Conservation (phyloP, 73 alveolate genomes). For the Paramecium biaurelia region DNA sequence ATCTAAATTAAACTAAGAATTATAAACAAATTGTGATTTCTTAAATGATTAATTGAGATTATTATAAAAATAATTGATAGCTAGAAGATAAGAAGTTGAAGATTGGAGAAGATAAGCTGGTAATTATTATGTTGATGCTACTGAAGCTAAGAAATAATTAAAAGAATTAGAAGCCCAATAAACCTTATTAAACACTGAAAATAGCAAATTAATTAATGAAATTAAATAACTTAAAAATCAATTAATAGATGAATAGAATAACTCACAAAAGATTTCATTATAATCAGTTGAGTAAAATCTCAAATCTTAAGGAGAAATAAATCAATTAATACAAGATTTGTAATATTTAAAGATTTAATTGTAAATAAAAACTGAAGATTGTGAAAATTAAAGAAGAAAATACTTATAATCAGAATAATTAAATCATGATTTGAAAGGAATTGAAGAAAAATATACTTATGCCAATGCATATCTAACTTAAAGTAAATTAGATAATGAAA, state of each 20-base stretch:
- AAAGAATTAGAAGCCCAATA: neutral
- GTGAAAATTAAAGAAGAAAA: neutral
- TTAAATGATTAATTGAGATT: neutral
- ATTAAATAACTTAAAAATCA: neutral
- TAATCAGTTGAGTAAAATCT: neutral
- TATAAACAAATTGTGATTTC: conserved; percentile 30
- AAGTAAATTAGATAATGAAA: neutral
- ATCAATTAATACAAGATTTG: neutral
- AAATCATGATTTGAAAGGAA: neutral
- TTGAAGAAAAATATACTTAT: conserved; percentile 28
- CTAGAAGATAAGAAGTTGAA: conserved; percentile 53
- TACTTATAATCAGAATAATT: conserved; percentile 31
- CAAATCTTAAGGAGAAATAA: neutral
- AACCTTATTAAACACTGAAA: neutral
- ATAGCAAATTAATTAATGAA: neutral
- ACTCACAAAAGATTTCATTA: neutral
- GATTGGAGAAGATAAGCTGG: conserved; percentile 57
- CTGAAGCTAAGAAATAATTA: neutral
- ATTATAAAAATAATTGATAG: neutral
- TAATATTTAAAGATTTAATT: neutral
- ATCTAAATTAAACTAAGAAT: neutral
- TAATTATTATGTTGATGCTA: conserved; percentile 28
- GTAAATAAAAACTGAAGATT: neutral
- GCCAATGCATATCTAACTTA: neutral
- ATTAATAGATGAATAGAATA: neutral